Evolutionary conservation across 345 rosid genomes (phyloP), one percentile per base, ranked within the genome.

Genomic region (Salix suchowensis): DNA sequence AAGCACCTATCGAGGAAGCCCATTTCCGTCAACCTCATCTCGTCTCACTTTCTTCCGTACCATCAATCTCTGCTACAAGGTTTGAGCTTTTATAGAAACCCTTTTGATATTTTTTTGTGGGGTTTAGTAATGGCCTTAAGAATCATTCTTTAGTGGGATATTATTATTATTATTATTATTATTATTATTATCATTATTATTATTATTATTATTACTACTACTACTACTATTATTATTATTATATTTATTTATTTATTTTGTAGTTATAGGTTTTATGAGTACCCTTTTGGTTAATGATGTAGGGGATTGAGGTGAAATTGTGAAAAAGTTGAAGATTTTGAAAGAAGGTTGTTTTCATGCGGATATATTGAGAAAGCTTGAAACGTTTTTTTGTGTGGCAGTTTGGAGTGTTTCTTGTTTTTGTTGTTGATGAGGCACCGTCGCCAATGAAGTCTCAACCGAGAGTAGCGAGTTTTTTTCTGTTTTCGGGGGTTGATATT

Each of bases 321-420:
- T n/a, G 13, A 21, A 55, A 54, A 54, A 21, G 10, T n/a, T 54
- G 60, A n/a, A 19, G 60, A 54, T n/a, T 21, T 54, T 54, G 3
- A 7, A 54, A 54, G 61, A n/a, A 8, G n/a, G 10, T 2, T 55
- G 26, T 8, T 55, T n/a, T 55, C 18, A 13, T 77, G 50, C 24
- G 28, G 19, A 2, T 52, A 42, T 37, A 37, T 30, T 16, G 6
- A 16, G 0, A 15, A 21, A 23, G 66, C 50, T 81, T 8, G 13
- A 62, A 44, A 2, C 9, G 15, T 21, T 54, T 6, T 23, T 30
- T 30, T 30, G 2, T 30, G 34, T 77, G 78, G 84, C 86, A 93
- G 99, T 90, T 90, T 86, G 98, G 99, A 77, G 99, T 91, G 7
- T 92, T 82, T 79, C 98, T 95, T 4, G 88, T 92, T 18, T 96